Conservation (phyloP, 148 eudicot genomes). For the Chenopodium formosanum region DNA sequence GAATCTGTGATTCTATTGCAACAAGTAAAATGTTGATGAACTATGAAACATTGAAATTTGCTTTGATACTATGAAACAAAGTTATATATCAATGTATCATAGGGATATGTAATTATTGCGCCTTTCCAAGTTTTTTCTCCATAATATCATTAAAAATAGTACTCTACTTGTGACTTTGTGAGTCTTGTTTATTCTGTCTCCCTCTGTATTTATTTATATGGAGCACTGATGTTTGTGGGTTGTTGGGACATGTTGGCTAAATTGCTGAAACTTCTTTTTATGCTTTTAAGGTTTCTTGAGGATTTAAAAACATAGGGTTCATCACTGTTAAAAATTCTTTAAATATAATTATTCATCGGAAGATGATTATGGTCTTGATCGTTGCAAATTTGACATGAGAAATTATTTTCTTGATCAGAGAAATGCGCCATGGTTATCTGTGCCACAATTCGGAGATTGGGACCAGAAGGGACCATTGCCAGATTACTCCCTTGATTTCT, state of each 20-base stretch:
- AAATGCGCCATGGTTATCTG: slow-evolving; percentile 79
- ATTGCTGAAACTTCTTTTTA: slow-evolving; percentile 13
- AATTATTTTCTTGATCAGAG: slow-evolving; percentile 39
- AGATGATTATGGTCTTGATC: slow-evolving; percentile 11
- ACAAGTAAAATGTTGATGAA: neutral
- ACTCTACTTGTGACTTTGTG: too few relatives aligned
- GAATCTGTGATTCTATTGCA: neutral
- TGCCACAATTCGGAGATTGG: slow-evolving; percentile 98
- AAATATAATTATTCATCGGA: slow-evolving; percentile 5
- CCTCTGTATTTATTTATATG: neutral
- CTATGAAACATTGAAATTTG: neutral
- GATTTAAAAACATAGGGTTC: slow-evolving; percentile 11
- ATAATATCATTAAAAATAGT: too few relatives aligned
- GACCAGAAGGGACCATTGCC: slow-evolving; percentile 81
- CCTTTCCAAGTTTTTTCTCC: neutral
- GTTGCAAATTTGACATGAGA: neutral
- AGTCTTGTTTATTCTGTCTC: neutral
- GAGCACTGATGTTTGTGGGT: neutral
- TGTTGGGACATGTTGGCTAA: neutral
- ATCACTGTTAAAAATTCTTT: too few relatives aligned
- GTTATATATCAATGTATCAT: neutral
- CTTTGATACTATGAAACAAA: neutral
- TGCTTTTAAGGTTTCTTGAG: slow-evolving; percentile 28
- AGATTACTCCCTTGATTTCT: slow-evolving; percentile 90
- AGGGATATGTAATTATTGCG: slow-evolving; percentile 2